Evolutionary conservation across 2,329 filamentous ascomycete genomes (phyloP).

Genomic region (Alternaria dauci): DNA sequence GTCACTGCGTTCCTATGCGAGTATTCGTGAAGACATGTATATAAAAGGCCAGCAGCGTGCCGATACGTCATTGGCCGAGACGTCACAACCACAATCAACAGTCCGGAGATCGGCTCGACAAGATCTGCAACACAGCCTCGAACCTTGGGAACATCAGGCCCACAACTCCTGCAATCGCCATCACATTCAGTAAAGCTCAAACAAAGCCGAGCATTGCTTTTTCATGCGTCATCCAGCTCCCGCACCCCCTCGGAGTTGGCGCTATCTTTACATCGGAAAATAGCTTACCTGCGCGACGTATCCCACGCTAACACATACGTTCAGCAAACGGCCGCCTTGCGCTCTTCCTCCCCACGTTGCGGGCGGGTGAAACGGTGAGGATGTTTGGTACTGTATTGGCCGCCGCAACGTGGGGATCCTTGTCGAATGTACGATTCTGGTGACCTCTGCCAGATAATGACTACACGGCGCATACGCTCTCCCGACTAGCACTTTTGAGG

Average conservation of each 20-base stretch:
- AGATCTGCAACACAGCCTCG: not conserved
- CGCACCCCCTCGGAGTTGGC: not conserved
- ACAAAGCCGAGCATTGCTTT: not conserved
- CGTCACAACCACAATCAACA: not conserved
- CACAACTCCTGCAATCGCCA: conserved; percentile 2
- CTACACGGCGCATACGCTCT: not conserved
- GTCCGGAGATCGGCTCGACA: not conserved
- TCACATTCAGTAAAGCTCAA: not conserved
- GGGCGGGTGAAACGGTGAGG: not conserved
- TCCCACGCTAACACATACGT: not conserved
- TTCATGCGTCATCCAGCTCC: not conserved
- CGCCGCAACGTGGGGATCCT: not conserved
- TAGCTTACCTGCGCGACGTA: not conserved
- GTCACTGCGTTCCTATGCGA: no score
- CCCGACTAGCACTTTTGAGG: not conserved
- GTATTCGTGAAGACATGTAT: not conserved
- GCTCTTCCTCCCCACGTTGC: not conserved
- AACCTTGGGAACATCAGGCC: not conserved
- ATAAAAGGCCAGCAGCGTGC: not conserved
- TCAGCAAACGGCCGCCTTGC: conserved; percentile 3
- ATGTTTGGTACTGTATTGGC: not conserved
- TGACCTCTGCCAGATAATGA: not conserved
- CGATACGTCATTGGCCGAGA: not conserved
- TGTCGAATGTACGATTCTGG: not conserved
- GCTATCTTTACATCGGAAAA: not conserved